These are phyloP conservation scores for Pseudogymnoascus sp. DNA, from an alignment of 2,329 filamentous ascomycete genomes.

Conservation along the genomic window DNA sequence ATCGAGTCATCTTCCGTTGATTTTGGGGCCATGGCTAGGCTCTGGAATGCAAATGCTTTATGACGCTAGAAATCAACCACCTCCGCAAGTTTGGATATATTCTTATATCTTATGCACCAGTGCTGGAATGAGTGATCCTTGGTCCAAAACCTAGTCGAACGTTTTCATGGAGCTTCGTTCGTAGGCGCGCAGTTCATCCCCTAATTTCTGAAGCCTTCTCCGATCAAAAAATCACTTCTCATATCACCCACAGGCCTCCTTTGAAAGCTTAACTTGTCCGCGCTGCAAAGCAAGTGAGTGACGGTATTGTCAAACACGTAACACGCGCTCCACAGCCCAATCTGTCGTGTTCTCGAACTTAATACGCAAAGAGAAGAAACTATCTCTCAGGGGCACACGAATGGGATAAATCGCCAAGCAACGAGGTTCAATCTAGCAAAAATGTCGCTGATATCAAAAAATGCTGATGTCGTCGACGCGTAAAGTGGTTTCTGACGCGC, in stretches of 20 bases:
- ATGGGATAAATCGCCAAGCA: background rate
- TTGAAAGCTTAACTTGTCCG: background rate
- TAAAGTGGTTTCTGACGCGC: constrained; percentile 7
- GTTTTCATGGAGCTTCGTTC: background rate
- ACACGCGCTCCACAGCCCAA: background rate
- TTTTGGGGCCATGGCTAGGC: constrained; percentile 1
- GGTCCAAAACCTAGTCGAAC: background rate
- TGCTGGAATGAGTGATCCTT: background rate
- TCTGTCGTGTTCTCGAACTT: background rate
- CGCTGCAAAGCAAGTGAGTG: background rate
- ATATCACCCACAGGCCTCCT: background rate
- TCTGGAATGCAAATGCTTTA: background rate
- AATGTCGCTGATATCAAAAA: background rate
- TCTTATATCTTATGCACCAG: background rate
- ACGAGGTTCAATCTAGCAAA: background rate
- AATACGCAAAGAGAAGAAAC: background rate
- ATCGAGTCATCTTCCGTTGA: background rate
- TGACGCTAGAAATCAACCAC: background rate
- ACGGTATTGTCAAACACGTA: background rate
- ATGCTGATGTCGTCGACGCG: constrained; percentile 1
- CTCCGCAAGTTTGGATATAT: background rate
- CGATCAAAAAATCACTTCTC: background rate
- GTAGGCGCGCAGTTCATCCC: background rate
- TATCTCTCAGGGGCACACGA: background rate
- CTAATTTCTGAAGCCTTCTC: background rate